Evolutionary conservation across 2,329 filamentous ascomycete species (phyloP), one percentile per base, ranked within the genome.

Genomic region (Sclerotinia minor): DNA sequence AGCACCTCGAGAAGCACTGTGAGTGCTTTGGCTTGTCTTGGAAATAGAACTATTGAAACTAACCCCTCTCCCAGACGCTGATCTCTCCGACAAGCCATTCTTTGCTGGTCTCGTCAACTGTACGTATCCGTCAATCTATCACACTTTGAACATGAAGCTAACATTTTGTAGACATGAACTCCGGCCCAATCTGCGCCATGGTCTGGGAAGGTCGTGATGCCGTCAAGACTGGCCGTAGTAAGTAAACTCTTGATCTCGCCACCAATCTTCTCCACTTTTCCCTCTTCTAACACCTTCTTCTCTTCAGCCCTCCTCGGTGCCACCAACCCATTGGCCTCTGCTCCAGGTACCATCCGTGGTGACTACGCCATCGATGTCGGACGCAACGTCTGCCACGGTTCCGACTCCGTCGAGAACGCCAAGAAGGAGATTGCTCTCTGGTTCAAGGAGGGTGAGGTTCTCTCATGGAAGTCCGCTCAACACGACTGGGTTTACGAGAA

Each of bases 311-410:
- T 99, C 81, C 93, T 99, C 82, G 95, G 95, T 84, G 95, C 95
- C 84, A 99, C 95, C 88, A 98, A 99, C 91, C 95, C 95, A 79
- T 87, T 95, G 74, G 92, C 90, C 80, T 98, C 94, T 68, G 88
- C 90, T 78, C 95, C 95, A 73, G 95, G 95, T 81, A 99, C 95
- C 85, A 99, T 99, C 88, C 94, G 95, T 85, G 94, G 93, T 82
- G 67, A 94, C 85, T 93, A 81, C 80, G 90, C 90, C 79, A 90
- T 94, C 76, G 89, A 92, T 78, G 90, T 93, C 80, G 95, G 95
- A 84, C 92, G 94, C 82, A 99, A 99, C 87, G 93, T 98, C 85
- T 98, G 94, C 92, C 95, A 99, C 89, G 95, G 95, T 81, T 97
- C 93, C 83, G 95, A 99, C 88, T 89, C 87, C 80, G 94, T 99